These are phyloP conservation scores for Bothriochloa decipiens DNA, from an alignment of 176 grass and related monocot genomes.

Conservation along the genomic window DNA sequence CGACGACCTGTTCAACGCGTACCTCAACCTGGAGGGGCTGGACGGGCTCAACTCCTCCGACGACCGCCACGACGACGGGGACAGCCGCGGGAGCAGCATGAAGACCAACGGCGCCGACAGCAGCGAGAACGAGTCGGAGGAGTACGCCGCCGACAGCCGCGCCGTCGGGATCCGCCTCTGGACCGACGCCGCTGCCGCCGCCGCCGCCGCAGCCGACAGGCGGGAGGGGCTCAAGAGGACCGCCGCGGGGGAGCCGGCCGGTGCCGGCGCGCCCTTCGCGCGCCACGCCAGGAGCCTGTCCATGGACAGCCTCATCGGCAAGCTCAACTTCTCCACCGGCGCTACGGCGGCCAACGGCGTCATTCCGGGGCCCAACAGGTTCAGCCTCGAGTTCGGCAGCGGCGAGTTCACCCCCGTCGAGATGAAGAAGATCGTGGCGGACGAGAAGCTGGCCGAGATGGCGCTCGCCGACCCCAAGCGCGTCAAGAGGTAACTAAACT, in stretches of 20 bases:
- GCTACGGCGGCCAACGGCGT: neutral
- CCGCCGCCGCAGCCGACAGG: neutral
- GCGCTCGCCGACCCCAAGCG: constrained; percentile 92
- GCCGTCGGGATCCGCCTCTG: constrained; percentile 50
- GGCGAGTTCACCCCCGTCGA: constrained; percentile 77
- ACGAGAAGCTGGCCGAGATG: constrained; percentile 96
- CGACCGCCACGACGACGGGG: constrained; percentile 67
- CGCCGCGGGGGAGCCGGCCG: constrained; percentile 38
- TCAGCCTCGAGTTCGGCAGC: constrained; percentile 90
- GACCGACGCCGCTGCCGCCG: neutral
- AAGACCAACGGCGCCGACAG: constrained; percentile 76
- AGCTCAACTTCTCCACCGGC: constrained; percentile 57
- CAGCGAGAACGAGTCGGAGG: constrained; percentile 88
- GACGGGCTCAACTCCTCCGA: constrained; percentile 82
- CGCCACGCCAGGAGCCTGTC: constrained; percentile 87
- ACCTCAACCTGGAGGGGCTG: constrained; percentile 78
- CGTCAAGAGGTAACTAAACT: constrained; percentile 66
- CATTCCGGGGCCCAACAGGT: constrained; percentile 40
- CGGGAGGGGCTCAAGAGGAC: constrained; percentile 51
- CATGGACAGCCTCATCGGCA: constrained; percentile 85
- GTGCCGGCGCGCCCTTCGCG: neutral
- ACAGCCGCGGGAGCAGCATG: constrained; percentile 74
- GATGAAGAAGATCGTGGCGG: constrained; percentile 98
- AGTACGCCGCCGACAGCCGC: constrained; percentile 47
- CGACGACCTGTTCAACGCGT: constrained; percentile 81